phyloP scores from a whole-genome alignment of 306 rosid genomes.

The Rosa chinensis region DNA sequence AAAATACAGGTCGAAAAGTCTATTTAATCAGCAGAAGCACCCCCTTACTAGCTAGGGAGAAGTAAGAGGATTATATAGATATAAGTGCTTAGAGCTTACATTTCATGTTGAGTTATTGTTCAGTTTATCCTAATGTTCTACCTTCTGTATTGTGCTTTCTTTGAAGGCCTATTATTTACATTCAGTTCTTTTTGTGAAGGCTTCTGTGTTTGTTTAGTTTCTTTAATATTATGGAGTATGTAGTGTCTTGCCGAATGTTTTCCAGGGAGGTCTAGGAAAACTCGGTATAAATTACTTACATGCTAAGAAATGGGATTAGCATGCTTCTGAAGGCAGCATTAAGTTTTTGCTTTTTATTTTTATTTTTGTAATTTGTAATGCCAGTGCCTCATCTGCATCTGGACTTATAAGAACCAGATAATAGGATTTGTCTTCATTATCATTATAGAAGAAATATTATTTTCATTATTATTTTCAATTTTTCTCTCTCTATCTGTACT shows the following conservation, averaged over 20 bases:
- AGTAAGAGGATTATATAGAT: background rate
- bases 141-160: background rate
- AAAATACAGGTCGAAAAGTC: background rate
- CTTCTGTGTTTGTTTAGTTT: background rate
- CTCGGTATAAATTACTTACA: background rate
- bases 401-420: background rate
- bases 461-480: conserved; percentile 19
- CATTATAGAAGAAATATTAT: background rate
- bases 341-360: background rate
- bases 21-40: background rate
- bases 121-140: background rate
- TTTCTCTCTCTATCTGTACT: conserved; percentile 47
- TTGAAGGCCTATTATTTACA: background rate
- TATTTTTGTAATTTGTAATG: background rate
- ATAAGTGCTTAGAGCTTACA: background rate
- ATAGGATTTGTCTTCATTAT: background rate
- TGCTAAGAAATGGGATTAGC: background rate
- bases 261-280: background rate
- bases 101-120: background rate
- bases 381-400: background rate
- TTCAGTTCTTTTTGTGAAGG: background rate
- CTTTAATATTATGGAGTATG: background rate
- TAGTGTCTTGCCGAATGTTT: background rate
- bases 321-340: background rate
- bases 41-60: background rate